Base-by-base conservation (phyloP, 202 grass and related monocot genomes). In the Schoenoplectus triqueter region DNA sequence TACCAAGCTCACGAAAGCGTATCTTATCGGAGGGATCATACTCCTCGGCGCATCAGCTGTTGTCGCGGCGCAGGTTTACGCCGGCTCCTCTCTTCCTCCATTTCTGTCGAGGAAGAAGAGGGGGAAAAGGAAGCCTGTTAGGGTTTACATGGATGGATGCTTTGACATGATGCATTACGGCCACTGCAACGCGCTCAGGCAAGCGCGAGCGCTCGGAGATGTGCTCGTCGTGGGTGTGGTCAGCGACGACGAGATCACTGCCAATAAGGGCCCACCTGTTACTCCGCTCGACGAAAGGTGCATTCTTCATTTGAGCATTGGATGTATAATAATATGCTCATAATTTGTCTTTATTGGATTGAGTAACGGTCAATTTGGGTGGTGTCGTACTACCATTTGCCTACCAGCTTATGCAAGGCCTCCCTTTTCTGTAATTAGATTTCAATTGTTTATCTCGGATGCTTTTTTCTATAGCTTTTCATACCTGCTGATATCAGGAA, bases 171-270 rank as follows among this genome's bases (percentile, higher is more conserved):
- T 89, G 88, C 90, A 86, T 82, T 85, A 87, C 78, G 70, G 59
- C 39, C 84, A 60, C 78, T 54, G 91, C 80, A 91, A 91, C 84
- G 85, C 60, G 80, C 62, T 98, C 83, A 85, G 95, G 44, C 95
- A 98, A 86, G 95, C 95, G 68, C 70, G 86, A 15, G 89, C 91
- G 5, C 92, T 98, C 11, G 93, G 91, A 22, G 95, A 98, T 73
- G 88, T 92, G 88, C 95, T 98, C 63, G 64, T 98, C 66, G 95
- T 98, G 21, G 93, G 95, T n/a, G 95, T 95, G 2, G 66, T 98
- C 46, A 89, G 92, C 52, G 95, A 98, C 67, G 90, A 92, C 17
- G 95, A 98, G 92, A 98, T 95, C 86, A 95, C 84, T 64, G 88
- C 78, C 10, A 98, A 98, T 66, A 98, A 98, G 88, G 92, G 95